phyloP scores from a whole-genome alignment of 1,284 basidiomycete genomes.

The Cutaneotrichosporon cutaneum region DNA sequence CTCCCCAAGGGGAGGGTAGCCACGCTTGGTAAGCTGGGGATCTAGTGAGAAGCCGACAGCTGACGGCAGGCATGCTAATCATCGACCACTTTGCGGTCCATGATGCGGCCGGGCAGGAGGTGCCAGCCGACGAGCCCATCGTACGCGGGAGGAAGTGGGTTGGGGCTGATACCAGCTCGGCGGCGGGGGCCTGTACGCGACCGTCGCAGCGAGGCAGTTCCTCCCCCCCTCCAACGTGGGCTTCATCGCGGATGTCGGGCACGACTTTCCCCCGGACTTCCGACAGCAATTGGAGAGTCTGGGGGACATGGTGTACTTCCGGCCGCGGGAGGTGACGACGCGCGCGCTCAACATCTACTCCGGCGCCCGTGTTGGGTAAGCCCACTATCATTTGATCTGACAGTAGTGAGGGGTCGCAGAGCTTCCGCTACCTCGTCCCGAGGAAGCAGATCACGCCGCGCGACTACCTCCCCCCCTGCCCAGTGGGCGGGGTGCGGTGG shows the following conservation, averaged over 20 bases:
- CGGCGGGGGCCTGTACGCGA: conserved; percentile 74
- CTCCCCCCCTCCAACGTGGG: conserved; percentile 58
- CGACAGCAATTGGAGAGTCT: conserved; percentile 62
- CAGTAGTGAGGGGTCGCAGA: conserved; percentile 53
- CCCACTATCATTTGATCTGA: not conserved
- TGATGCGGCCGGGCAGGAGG: conserved; percentile 60
- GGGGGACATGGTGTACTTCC: conserved; percentile 72
- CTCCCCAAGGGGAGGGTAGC: conserved; percentile 20
- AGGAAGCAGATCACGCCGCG: conserved; percentile 68
- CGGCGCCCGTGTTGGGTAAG: conserved; percentile 69
- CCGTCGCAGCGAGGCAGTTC: conserved; percentile 27
- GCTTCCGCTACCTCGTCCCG: conserved; percentile 78
- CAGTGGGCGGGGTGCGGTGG: conserved; percentile 56
- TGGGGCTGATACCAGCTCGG: conserved; percentile 64
- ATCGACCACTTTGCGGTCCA: conserved; percentile 73
- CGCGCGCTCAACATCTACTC: conserved; percentile 73
- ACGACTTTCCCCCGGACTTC: conserved; percentile 69
- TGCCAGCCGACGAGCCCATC: conserved; percentile 50
- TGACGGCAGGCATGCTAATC: conserved; percentile 75
- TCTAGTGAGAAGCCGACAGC: not conserved
- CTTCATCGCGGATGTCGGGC: conserved; percentile 80
- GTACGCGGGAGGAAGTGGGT: conserved; percentile 22
- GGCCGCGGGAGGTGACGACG: conserved; percentile 63
- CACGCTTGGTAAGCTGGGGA: conserved; percentile 18
- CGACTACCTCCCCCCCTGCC: conserved; percentile 59